Base-by-base conservation (phyloP, 331 rosid species). In the Malus hybrid region DNA sequence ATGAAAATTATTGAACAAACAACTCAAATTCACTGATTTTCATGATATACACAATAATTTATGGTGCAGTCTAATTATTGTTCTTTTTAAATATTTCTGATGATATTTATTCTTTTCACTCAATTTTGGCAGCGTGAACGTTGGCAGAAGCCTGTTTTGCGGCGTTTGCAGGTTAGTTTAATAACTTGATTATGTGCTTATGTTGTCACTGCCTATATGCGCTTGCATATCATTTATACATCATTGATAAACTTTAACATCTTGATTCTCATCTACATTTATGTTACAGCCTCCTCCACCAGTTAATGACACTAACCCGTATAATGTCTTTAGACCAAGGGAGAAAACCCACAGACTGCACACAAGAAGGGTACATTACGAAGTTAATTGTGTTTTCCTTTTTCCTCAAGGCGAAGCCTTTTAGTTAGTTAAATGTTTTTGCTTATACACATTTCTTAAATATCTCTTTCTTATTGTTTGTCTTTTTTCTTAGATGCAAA, bases 311-410 rank as follows among this genome's bases (percentile, higher is more conserved):
- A 95, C 99, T 80, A 95, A 95, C 75, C 99, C 99, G 3, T 95
- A 95, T 79, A 95, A 95, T 86, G 99, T 95, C 76, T 95, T 95
- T 79, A 90, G 97, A 80, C 99, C 99, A 15, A 92, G 97, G 87
- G 99, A 95, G 85, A 95, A 95, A 86, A 86, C 97, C 73, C 99
- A 95, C 84, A 92, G 96, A 83, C 97, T 95, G 77, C 97, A 95
- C 84, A 90, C 99, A 57, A 90, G 99, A 88, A 90, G 97, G 92
- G 99, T 90, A 79, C 44, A 88, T 78, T 73, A 70, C 74, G 80
- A 77, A 72, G 42, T 67, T 78, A 46, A 70, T 67, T 79, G 50
- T 78, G 50, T 65, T 74, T 75, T 71, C 61, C 57, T 22, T 70
- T 82, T 33, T 82, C 70, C 65, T 77, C 80, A 69, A 39, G 83